Evolutionary conservation across 2,329 filamentous ascomycete species (phyloP).

Genomic region (Neofusicoccum kwambonambiense): DNA sequence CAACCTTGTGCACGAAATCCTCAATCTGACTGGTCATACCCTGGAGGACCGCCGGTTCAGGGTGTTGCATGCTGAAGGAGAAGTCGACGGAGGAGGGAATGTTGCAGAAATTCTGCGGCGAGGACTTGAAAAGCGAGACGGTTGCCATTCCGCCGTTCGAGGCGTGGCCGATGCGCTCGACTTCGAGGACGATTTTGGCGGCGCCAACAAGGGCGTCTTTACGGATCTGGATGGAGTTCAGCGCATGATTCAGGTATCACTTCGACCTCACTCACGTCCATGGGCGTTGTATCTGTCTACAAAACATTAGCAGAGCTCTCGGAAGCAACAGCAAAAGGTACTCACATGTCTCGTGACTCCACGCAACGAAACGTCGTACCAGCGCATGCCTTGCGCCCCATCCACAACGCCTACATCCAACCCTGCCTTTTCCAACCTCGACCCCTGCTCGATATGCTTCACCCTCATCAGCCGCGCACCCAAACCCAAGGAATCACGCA

Average conservation of each 20-base stretch:
- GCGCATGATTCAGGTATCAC: neutral
- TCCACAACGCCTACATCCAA: slow-evolving; percentile 15
- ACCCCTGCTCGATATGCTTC: neutral
- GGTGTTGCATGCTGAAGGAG: slow-evolving; percentile 13
- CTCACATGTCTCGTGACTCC: slow-evolving; percentile 2
- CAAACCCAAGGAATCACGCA: no score
- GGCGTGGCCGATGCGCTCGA: neutral
- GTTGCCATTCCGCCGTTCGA: slow-evolving; percentile 2
- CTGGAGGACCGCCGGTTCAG: neutral
- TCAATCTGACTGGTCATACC: no score
- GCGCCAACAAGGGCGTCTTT: neutral
- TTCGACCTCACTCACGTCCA: neutral
- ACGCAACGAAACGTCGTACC: slow-evolving; percentile 3
- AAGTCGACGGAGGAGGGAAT: slow-evolving; percentile 1
- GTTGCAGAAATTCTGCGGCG: slow-evolving; percentile 7
- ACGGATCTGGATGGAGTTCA: neutral
- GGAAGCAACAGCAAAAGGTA: neutral
- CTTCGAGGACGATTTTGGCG: slow-evolving; percentile 1
- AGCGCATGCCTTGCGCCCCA: slow-evolving; percentile 18
- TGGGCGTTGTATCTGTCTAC: slow-evolving; percentile 1
- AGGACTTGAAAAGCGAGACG: slow-evolving; percentile 2
- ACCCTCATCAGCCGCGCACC: no score
- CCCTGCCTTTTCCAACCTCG: slow-evolving; percentile 13
- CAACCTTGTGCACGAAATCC: no score
- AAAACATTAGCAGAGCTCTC: neutral